Percentiles rank a stretch among this genome's conserved stretches.
Evolutionary conservation across 2,329 filamentous ascomycete genomes (phyloP).

Genomic region (Epichloe gansuensis): DNA sequence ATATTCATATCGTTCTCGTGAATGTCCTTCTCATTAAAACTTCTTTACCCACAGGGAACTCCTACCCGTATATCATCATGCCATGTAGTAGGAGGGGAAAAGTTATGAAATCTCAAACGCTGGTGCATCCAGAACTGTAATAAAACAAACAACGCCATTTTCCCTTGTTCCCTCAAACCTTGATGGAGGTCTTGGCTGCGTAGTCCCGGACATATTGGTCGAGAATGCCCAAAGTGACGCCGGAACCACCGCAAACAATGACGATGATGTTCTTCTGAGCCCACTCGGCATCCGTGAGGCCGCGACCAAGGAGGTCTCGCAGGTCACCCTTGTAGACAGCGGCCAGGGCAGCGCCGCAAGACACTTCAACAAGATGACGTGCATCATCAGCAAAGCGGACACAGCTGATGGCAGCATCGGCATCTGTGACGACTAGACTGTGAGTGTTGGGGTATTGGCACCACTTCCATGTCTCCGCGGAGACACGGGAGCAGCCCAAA

Average conservation of each 20-base stretch:
- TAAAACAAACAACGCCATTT: slow-evolving; percentile 1
- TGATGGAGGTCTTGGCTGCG: slow-evolving; percentile 19
- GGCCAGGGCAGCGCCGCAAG: slow-evolving; percentile 73
- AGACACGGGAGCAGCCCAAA: slow-evolving; percentile 63
- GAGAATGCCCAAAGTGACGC: slow-evolving; percentile 51
- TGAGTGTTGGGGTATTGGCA: slow-evolving; percentile 30
- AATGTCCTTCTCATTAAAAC: slow-evolving; percentile 5
- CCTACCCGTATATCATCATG: neutral
- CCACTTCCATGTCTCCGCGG: slow-evolving; percentile 54
- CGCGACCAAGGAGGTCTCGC: slow-evolving; percentile 44
- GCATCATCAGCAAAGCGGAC: slow-evolving; percentile 73
- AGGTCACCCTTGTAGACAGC: slow-evolving; percentile 52
- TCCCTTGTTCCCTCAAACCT: slow-evolving; percentile 10
- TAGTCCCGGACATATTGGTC: slow-evolving; percentile 42
- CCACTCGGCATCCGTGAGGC: slow-evolving; percentile 43
- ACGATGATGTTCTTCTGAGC: slow-evolving; percentile 64
- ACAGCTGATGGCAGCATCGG: slow-evolving; percentile 68
- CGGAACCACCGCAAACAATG: slow-evolving; percentile 70
- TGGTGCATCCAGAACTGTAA: slow-evolving; percentile 1
- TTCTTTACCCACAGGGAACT: slow-evolving; percentile 1
- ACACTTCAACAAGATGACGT: slow-evolving; percentile 66
- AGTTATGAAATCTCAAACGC: neutral
- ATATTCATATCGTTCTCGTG: neutral
- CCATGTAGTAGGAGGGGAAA: neutral
- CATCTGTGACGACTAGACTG: slow-evolving; percentile 30